A percentile compares a stretch with the other conserved stretches of the same genome.
These are phyloP conservation scores for Ophioceras dolichostomum DNA, from an alignment of 2,329 filamentous ascomycete species.

Conservation along the genomic window DNA sequence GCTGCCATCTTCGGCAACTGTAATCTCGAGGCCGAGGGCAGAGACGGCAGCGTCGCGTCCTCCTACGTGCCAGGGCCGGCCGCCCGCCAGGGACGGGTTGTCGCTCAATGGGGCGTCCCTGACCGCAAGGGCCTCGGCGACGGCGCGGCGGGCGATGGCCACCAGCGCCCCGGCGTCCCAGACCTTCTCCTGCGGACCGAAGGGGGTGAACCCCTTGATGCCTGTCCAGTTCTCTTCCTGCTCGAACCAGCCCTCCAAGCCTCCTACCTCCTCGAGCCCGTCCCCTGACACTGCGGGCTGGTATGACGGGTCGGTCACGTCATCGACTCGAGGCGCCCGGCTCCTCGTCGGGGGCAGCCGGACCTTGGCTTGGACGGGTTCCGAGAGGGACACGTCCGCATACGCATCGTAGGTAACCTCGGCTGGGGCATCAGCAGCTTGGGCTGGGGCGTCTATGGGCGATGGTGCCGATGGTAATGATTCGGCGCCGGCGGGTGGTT, in stretches of 20 bases:
- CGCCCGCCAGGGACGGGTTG: conserved; percentile 10
- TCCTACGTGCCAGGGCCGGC: conserved; percentile 18
- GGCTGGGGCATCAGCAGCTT: no score
- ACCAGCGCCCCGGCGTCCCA: conserved; percentile 31
- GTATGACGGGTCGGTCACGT: conserved; percentile 26
- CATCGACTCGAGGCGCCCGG: conserved; percentile 14
- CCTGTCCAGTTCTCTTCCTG: conserved; percentile 36
- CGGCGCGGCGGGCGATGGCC: conserved; percentile 34
- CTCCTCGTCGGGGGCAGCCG: conserved; percentile 9
- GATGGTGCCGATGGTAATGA: no score
- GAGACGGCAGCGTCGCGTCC: conserved; percentile 19
- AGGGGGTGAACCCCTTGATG: conserved; percentile 28
- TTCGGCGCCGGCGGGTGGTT: no score
- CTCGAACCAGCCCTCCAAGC: conserved; percentile 41
- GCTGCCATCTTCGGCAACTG: conserved; percentile 23
- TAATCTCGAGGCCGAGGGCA: conserved; percentile 23
- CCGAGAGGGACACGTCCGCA: no score
- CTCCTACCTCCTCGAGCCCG: conserved; percentile 33
- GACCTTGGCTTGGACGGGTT: no score
- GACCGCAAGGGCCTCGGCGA: conserved; percentile 38
- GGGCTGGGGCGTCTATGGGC: background rate
- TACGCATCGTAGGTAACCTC: no score
- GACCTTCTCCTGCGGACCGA: conserved; percentile 22
- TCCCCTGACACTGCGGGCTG: conserved; percentile 30
- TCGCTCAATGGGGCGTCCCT: conserved; percentile 16